Evolutionary conservation across 2,329 filamentous ascomycete genomes (phyloP).

Genomic region (Pseudogymnoascus verrucosus): DNA sequence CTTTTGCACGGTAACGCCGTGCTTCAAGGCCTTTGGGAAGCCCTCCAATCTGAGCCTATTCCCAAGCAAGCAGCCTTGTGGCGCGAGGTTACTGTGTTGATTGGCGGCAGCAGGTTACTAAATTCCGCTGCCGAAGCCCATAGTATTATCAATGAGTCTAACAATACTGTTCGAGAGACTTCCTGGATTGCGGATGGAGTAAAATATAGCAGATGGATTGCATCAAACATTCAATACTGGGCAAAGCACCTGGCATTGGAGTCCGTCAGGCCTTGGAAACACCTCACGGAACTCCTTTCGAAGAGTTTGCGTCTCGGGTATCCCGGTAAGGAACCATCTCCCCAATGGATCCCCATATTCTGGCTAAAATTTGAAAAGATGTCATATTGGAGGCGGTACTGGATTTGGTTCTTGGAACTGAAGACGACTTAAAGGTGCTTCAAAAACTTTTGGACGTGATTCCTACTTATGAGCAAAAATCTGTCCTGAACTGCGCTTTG

Average conservation of each 20-base stretch:
- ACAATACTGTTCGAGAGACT: slow-evolving; percentile 18
- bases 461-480: slow-evolving; percentile 25
- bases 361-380: neutral
- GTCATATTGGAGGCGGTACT: neutral
- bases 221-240: slow-evolving; percentile 24
- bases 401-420: neutral
- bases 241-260: slow-evolving; percentile 15
- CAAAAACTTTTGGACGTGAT: slow-evolving; percentile 21
- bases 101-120: slow-evolving; percentile 53
- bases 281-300: slow-evolving; percentile 23
- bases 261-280: slow-evolving; percentile 20
- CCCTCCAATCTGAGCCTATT: slow-evolving; percentile 31
- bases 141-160: slow-evolving; percentile 28
- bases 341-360: neutral
- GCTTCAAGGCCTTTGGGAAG: slow-evolving; percentile 36
- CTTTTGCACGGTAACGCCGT: slow-evolving; percentile 38
- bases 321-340: slow-evolving; percentile 18
- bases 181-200: slow-evolving; percentile 26
- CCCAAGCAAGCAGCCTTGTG: slow-evolving; percentile 46
- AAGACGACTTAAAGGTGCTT: slow-evolving; percentile 17
- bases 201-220: slow-evolving; percentile 25
- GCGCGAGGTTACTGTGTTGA: slow-evolving; percentile 52
- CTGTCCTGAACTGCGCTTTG: slow-evolving; percentile 20
- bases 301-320: slow-evolving; percentile 27
- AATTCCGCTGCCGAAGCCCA: slow-evolving; percentile 49